Evolutionary conservation across 805 yeast species (phyloP).

Genomic region (Pichia cephalocereana): DNA sequence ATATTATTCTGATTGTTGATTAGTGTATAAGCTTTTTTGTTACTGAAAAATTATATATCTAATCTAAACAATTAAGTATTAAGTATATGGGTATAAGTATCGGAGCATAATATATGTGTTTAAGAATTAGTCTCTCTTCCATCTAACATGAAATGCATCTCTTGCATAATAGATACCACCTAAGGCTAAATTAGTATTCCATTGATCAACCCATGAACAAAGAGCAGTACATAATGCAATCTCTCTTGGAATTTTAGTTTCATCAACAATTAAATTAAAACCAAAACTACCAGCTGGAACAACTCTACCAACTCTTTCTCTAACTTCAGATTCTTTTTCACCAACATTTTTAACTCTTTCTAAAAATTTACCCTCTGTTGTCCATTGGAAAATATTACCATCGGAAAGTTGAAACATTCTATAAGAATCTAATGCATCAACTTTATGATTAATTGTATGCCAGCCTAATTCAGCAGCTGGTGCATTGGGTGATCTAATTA

Average conservation of each 20-base stretch:
- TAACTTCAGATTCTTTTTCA: conserved; percentile 53
- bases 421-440: conserved; percentile 53
- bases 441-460: conserved; percentile 51
- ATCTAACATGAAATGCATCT: conserved; percentile 40
- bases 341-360: conserved; percentile 52
- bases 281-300: conserved; percentile 44
- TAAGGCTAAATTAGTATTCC: conserved; percentile 52
- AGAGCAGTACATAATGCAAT: conserved; percentile 52
- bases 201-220: conserved; percentile 54
- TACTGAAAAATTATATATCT: too few species aligned
- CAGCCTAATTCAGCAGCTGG: conserved; percentile 53
- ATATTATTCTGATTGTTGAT: too few species aligned
- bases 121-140: conserved; percentile 40
- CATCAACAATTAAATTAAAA: conserved; percentile 47
- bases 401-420: conserved; percentile 52
- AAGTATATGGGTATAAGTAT: too few species aligned
- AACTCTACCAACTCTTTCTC: conserved; percentile 55
- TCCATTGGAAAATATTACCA: conserved; percentile 59
- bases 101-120: too few species aligned
- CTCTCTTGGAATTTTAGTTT: conserved; percentile 45
- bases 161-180: conserved; percentile 59
- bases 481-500: conserved; percentile 41
- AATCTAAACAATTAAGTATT: too few species aligned
- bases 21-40: too few species aligned
- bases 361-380: conserved; percentile 46